Percentiles rank a stretch among this genome's conserved stretches.
Evolutionary conservation across 805 yeast genomes (phyloP).

Genomic region (Kluyveromyces nonfermentans): DNA sequence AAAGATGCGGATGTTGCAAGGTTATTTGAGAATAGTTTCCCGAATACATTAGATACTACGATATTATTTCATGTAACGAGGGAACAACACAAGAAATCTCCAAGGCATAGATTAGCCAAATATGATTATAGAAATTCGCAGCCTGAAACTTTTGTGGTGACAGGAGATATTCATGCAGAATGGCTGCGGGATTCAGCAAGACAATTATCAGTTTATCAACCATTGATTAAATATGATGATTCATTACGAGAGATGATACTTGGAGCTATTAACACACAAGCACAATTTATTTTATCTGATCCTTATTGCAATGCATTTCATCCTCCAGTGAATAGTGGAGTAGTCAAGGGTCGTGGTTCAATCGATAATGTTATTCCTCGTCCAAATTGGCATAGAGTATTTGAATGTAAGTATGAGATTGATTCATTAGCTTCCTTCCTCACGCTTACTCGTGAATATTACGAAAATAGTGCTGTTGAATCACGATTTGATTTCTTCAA

Average conservation of each 20-base stretch:
- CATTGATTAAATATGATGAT: conserved; percentile 44
- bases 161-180: conserved; percentile 91
- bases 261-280: conserved; percentile 80
- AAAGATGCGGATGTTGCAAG: conserved; percentile 60
- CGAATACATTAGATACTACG: conserved; percentile 84
- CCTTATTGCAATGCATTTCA: conserved; percentile 92
- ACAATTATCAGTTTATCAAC: conserved; percentile 69
- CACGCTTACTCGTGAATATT: conserved; percentile 65
- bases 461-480: conserved; percentile 41
- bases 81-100: conserved; percentile 9
- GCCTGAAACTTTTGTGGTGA: conserved; percentile 68
- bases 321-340: conserved; percentile 48
- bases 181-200: conserved; percentile 86
- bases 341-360: conserved; percentile 42
- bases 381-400: conserved; percentile 63
- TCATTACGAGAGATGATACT: conserved; percentile 42
- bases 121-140: conserved; percentile 8
- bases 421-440: conserved; percentile 80
- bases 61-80: conserved; percentile 53
- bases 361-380: conserved; percentile 57
- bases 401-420: conserved; percentile 85
- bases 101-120: conserved; percentile 6
- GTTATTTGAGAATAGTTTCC: conserved; percentile 71
- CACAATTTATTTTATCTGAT: conserved; percentile 45
- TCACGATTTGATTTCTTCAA: conserved; percentile 35